These are phyloP conservation scores for Populus deltoides DNA, from an alignment of 345 rosid species.

Conservation along the genomic window DNA sequence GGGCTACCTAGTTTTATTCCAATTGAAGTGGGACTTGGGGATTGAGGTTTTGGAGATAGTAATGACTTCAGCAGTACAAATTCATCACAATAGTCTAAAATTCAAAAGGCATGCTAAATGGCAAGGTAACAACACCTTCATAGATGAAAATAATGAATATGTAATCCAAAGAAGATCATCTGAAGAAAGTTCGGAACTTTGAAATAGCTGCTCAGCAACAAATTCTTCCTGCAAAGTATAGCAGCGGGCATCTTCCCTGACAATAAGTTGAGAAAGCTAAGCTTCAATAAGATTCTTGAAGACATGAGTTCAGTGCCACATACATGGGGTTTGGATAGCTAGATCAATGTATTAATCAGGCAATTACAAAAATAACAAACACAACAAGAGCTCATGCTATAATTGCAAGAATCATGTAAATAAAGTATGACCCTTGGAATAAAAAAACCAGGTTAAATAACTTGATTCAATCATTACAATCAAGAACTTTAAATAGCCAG, in stretches of 20 bases:
- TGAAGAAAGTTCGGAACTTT: conserved; percentile 59
- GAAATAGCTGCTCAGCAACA: conserved; percentile 83
- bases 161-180: conserved; percentile 71
- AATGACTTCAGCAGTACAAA: too few species aligned
- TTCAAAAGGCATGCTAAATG: not conserved
- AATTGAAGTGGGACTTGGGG: too few species aligned
- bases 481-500: not conserved
- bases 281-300: not conserved
- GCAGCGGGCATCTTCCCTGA: conserved; percentile 66
- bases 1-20: too few species aligned
- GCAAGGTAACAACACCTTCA: conserved; percentile 47
- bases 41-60: too few species aligned
- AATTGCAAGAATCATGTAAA: not conserved
- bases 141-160: conserved; percentile 55
- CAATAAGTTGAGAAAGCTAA: conserved; percentile 26
- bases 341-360: too few species aligned
- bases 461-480: not conserved
- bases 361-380: too few species aligned
- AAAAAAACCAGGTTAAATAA: not conserved
- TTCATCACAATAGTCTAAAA: too few species aligned
- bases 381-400: too few species aligned
- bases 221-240: conserved; percentile 81
- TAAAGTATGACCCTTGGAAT: not conserved
- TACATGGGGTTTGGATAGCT: too few species aligned
- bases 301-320: too few species aligned